Conservation (phyloP, 1,284 basidiomycete genomes). For the Ganoderma lucidum region DNA sequence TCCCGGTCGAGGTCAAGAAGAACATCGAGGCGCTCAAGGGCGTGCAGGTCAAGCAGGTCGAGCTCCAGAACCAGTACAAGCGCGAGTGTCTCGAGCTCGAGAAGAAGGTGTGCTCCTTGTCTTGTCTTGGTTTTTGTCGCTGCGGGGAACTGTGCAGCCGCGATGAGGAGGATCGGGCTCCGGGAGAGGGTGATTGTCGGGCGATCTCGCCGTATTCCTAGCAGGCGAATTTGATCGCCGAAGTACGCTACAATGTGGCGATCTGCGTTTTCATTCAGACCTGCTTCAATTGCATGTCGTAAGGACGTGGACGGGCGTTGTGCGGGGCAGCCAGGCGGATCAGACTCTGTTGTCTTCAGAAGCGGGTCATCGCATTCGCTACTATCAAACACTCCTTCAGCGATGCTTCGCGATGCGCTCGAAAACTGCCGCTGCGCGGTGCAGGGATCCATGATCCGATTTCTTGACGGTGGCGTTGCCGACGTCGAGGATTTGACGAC, state of each 20-base stretch:
- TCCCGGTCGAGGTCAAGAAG: slow-evolving; percentile 85
- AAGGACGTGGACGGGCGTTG: neutral
- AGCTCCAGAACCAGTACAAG: slow-evolving; percentile 96
- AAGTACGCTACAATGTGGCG: neutral
- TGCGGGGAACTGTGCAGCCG: neutral
- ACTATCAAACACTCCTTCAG: neutral
- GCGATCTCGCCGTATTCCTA: slow-evolving; percentile 3
- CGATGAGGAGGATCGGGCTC: neutral
- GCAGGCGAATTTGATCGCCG: neutral
- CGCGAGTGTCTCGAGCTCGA: slow-evolving; percentile 96
- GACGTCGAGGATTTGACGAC: no score
- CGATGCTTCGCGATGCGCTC: neutral
- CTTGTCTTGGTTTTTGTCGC: neutral
- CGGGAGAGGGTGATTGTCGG: neutral
- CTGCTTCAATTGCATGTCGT: neutral
- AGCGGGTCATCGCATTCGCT: neutral
- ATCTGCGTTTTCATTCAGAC: neutral
- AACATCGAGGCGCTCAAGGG: slow-evolving; percentile 95
- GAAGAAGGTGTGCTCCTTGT: slow-evolving; percentile 78
- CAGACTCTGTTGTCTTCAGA: neutral
- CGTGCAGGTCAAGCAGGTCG: slow-evolving; percentile 92
- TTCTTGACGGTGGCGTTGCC: neutral
- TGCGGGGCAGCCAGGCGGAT: neutral
- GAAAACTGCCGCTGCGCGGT: neutral
- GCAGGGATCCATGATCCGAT: neutral